Percentiles rank a stretch among this genome's conserved stretches.
Evolutionary conservation across 371 early-diverging fungal genomes (phyloP).

Genomic region (Mortierella sp.): DNA sequence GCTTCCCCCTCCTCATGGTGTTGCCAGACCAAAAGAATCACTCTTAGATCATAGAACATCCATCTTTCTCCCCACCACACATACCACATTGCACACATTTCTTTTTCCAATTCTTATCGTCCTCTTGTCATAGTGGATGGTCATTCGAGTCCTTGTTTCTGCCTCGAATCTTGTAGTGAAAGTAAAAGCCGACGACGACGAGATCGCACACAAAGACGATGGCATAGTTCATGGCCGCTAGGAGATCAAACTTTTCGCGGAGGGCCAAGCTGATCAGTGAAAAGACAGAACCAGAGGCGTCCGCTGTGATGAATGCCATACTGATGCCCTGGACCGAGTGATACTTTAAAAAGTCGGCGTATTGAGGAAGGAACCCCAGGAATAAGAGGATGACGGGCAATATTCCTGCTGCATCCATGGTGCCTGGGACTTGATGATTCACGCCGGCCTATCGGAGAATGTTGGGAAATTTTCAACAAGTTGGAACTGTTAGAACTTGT

Average conservation of each 20-base stretch:
- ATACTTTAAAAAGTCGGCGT: slow-evolving; percentile 56
- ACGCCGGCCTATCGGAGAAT: slow-evolving; percentile 9
- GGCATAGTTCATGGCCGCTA: slow-evolving; percentile 37
- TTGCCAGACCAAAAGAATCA: no score
- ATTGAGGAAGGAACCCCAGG: slow-evolving; percentile 67
- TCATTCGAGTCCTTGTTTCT: background rate
- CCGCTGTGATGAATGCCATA: slow-evolving; percentile 59
- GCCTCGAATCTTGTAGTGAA: slow-evolving; percentile 18
- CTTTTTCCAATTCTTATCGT: no score
- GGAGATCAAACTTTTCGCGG: slow-evolving; percentile 23
- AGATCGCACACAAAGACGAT: slow-evolving; percentile 40
- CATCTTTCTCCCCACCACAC: background rate
- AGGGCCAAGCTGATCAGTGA: slow-evolving; percentile 57
- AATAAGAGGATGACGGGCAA: slow-evolving; percentile 57
- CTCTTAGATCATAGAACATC: no score
- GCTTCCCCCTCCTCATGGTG: no score
- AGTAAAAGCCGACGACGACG: slow-evolving; percentile 21
- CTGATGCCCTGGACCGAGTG: slow-evolving; percentile 57
- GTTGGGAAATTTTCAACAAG: background rate
- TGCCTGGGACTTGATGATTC: slow-evolving; percentile 31
- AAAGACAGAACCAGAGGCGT: slow-evolving; percentile 60
- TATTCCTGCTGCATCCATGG: slow-evolving; percentile 56
- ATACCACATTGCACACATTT: no score
- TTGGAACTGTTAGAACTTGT: no score
- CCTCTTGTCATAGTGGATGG: background rate